Evolutionary conservation across 129 eudicot species (phyloP).

Genomic region (Cynara cardunculus): DNA sequence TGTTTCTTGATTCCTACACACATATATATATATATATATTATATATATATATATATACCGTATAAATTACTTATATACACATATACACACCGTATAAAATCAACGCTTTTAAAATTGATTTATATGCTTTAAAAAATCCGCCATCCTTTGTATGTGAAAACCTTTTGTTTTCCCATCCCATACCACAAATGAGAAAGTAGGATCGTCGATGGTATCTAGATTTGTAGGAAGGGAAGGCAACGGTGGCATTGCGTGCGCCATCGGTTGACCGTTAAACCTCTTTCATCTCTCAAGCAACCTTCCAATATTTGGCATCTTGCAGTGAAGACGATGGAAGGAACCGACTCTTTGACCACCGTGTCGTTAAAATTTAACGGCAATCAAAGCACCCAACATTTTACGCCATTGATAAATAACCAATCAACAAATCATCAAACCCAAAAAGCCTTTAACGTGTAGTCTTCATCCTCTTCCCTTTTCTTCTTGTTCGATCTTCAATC

Average conservation of each 20-base stretch:
- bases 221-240: conserved; percentile 10
- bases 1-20: too few species aligned
- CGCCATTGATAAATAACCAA: conserved; percentile 3
- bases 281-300: not conserved
- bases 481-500: conserved; percentile 8
- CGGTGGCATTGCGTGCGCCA: conserved; percentile 27
- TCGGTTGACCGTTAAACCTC: conserved; percentile 29
- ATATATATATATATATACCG: too few species aligned
- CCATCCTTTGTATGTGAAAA: too few species aligned
- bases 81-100: too few species aligned
- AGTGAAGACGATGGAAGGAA: not conserved
- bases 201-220: conserved; percentile 4
- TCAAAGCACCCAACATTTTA: conserved; percentile 12
- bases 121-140: too few species aligned
- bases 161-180: too few species aligned
- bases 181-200: not conserved
- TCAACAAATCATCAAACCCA: conserved; percentile 13
- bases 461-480: conserved; percentile 28
- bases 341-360: conserved; percentile 25
- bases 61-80: too few species aligned
- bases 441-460: conserved; percentile 44
- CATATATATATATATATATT: too few species aligned
- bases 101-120: too few species aligned
- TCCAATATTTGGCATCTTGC: conserved; percentile 26
- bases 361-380: conserved; percentile 20